phyloP scores from a whole-genome alignment of 768 basidiomycete species.

The Polyporus arcularius region DNA sequence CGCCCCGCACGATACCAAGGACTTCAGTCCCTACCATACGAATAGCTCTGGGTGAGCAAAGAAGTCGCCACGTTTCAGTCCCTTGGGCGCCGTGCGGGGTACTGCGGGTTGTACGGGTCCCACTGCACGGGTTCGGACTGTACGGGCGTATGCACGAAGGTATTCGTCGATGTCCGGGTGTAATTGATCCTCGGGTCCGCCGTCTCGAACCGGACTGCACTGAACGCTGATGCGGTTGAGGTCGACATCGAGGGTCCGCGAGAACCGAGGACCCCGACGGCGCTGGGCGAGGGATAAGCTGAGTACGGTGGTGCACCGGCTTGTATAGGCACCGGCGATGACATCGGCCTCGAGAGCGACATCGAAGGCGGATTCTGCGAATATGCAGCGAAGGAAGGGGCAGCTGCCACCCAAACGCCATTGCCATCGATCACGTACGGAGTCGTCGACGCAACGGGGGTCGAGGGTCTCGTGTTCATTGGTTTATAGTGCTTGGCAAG shows the following conservation, averaged over 20 bases:
- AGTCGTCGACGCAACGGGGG: conserved; percentile 32
- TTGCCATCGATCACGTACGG: conserved; percentile 19
- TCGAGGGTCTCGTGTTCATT: conserved; percentile 15
- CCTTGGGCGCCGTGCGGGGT: no score
- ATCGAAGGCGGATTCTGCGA: conserved; percentile 19
- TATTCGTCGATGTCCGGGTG: no score
- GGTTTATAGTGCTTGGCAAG: conserved; percentile 24
- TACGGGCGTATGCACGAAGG: no score
- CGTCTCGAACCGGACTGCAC: no score
- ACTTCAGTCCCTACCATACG: no score
- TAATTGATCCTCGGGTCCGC: no score
- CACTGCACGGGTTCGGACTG: no score
- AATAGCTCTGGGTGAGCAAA: no score
- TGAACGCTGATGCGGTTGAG: neutral
- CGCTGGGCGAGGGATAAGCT: conserved; percentile 12
- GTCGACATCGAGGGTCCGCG: conserved; percentile 26
- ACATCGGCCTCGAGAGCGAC: neutral
- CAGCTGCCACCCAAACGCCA: conserved; percentile 6
- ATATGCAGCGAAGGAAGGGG: conserved; percentile 26
- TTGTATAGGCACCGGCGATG: conserved; percentile 26
- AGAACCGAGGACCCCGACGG: neutral
- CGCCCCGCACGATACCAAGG: no score
- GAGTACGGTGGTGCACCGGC: conserved; percentile 15
- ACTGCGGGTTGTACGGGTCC: no score
- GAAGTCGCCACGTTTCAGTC: no score